Percentiles rank a stretch among this genome's conserved stretches.
phyloP scores from a whole-genome alignment of 1,139 yeast genomes.

The Yamadazyma sp. region DNA sequence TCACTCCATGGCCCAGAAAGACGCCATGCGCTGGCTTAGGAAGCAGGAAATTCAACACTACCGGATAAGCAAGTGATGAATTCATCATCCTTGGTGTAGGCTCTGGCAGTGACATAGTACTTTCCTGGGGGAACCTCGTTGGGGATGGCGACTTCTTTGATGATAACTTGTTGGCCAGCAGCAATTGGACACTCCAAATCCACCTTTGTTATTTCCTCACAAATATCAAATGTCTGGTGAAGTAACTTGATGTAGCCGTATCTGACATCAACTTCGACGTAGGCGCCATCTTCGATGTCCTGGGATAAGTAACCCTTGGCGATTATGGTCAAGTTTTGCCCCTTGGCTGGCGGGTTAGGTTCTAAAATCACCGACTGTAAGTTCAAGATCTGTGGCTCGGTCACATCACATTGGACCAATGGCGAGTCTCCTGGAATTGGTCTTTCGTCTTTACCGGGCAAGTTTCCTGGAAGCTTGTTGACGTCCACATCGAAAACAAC shows the following conservation, averaged over 20 bases:
- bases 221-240: conserved; percentile 84
- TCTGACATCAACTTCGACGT: conserved; percentile 88
- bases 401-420: conserved; percentile 68
- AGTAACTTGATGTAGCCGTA: conserved; percentile 87
- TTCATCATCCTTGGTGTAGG: conserved; percentile 79
- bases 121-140: conserved; percentile 95
- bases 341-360: conserved; percentile 90
- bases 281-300: conserved; percentile 75
- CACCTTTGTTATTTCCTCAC: conserved; percentile 82
- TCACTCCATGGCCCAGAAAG: too few relatives aligned
- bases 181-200: conserved; percentile 79
- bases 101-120: conserved; percentile 83
- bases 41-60: conserved; percentile 57
- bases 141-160: conserved; percentile 80
- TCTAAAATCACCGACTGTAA: conserved; percentile 58
- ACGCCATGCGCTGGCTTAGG: not conserved
- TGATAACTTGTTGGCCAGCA: conserved; percentile 64
- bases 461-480: conserved; percentile 16
- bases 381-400: conserved; percentile 59
- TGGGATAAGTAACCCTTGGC: conserved; percentile 66
- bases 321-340: conserved; percentile 70
- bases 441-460: conserved; percentile 37
- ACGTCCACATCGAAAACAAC: conserved; percentile 2
- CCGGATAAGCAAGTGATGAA: conserved; percentile 86
- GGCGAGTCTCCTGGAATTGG: conserved; percentile 95